Percentiles rank a stretch among this genome's conserved stretches.
phyloP scores from a whole-genome alignment of 2,329 filamentous ascomycete genomes.

The Fusarium nematophilum region DNA sequence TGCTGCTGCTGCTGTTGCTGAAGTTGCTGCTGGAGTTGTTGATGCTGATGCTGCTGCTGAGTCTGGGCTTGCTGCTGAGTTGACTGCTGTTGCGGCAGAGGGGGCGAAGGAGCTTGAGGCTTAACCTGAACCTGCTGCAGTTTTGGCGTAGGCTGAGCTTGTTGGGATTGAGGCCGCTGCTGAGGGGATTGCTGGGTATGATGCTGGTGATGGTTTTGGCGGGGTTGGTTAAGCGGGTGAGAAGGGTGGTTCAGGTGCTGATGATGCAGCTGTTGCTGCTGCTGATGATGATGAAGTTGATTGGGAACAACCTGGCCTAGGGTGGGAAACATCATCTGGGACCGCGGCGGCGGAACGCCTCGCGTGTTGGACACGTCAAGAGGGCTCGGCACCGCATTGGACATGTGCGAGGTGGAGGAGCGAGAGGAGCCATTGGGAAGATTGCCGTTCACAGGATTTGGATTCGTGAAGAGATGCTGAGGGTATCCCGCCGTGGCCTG shows the following conservation, averaged over 20 bases:
- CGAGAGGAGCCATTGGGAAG: slow-evolving; percentile 61
- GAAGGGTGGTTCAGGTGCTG: slow-evolving; percentile 46
- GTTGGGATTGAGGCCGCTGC: slow-evolving; percentile 54
- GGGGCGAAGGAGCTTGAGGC: slow-evolving; percentile 46
- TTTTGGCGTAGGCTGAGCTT: slow-evolving; percentile 45
- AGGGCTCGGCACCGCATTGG: slow-evolving; percentile 62
- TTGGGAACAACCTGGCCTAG: slow-evolving; percentile 57
- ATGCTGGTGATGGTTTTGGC: slow-evolving; percentile 42
- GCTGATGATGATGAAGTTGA: slow-evolving; percentile 58
- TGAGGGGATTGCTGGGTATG: slow-evolving; percentile 48
- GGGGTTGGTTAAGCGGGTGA: slow-evolving; percentile 42
- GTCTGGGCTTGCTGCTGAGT: slow-evolving; percentile 39
- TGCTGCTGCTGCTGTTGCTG: slow-evolving; percentile 47
- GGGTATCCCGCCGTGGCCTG: slow-evolving; percentile 62
- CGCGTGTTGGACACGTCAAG: slow-evolving; percentile 59
- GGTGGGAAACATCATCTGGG: slow-evolving; percentile 54
- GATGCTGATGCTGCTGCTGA: slow-evolving; percentile 43
- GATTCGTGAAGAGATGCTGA: slow-evolving; percentile 64
- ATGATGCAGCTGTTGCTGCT: slow-evolving; percentile 50
- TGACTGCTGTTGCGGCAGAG: slow-evolving; percentile 46
- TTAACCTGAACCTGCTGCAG: slow-evolving; percentile 49
- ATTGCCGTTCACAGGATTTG: slow-evolving; percentile 59
- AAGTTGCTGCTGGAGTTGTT: slow-evolving; percentile 43
- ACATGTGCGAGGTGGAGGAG: slow-evolving; percentile 57
- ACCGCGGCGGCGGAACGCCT: slow-evolving; percentile 55